phyloP scores from a whole-genome alignment of 164 flowering plant species.

The Berberis thunbergii region DNA sequence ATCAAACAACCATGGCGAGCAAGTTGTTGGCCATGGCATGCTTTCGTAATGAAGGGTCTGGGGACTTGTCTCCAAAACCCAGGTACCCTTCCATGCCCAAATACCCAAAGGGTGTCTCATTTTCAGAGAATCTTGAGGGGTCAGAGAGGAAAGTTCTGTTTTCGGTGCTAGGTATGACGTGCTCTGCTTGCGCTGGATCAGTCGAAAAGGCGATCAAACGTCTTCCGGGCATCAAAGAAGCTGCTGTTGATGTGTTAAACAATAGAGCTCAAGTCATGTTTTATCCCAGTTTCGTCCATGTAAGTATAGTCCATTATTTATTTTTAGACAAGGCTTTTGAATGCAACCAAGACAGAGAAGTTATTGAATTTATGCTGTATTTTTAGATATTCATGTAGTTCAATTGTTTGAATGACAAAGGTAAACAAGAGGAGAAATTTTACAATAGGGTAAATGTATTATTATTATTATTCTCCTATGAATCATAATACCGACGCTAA shows the following conservation, averaged over 20 bases:
- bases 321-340: too few relatives aligned
- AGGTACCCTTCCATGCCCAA: constrained; percentile 69
- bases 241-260: constrained; percentile 66
- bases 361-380: too few relatives aligned
- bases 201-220: constrained; percentile 77
- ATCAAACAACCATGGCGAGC: constrained; percentile 29
- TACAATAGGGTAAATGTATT: too few relatives aligned
- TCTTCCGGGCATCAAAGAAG: constrained; percentile 71
- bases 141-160: constrained; percentile 43
- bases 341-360: too few relatives aligned
- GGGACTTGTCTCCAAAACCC: constrained; percentile 35
- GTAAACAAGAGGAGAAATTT: too few relatives aligned
- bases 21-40: constrained; percentile 46
- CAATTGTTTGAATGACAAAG: too few relatives aligned
- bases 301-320: constrained; percentile 20
- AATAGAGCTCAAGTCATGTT: constrained; percentile 59
- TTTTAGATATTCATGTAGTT: too few relatives aligned
- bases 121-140: constrained; percentile 17
- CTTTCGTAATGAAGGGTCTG: constrained; percentile 25
- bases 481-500: too few relatives aligned
- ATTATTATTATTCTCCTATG: too few relatives aligned
- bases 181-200: constrained; percentile 84
- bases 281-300: constrained; percentile 54
- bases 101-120: constrained; percentile 40
- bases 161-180: constrained; percentile 72